Conservation (phyloP, 371 early-diverging fungal species). For the Vairimorpha ceranae region DNA sequence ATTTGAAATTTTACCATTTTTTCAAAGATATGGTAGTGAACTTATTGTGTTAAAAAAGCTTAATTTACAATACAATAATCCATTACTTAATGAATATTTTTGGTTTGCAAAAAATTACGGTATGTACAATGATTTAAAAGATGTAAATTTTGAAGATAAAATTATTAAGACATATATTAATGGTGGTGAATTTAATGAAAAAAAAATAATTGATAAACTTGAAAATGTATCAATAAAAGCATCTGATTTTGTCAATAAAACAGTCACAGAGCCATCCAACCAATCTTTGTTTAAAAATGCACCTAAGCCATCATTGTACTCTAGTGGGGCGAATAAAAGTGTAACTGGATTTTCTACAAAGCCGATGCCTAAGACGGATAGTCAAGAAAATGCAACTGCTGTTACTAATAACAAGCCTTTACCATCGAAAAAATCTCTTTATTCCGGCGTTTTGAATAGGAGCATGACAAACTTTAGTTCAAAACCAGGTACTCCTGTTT, state of each 20-base stretch:
- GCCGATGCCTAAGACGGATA: neutral
- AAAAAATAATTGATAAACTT: neutral
- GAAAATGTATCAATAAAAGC: neutral
- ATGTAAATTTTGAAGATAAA: neutral
- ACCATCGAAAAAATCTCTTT: neutral
- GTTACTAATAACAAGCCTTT: neutral
- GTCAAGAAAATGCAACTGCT: neutral
- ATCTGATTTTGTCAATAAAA: neutral
- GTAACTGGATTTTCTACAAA: neutral
- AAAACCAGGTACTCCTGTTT: neutral
- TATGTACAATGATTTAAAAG: neutral
- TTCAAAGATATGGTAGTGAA: slow-evolving; percentile 9
- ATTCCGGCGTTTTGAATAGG: neutral
- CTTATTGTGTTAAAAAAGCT: neutral
- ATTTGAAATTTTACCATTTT: slow-evolving; percentile 20
- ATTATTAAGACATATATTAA: neutral
- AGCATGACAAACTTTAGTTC: neutral
- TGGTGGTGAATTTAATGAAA: neutral
- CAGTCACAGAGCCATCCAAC: neutral
- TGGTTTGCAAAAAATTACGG: slow-evolving; percentile 25
- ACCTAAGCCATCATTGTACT: neutral
- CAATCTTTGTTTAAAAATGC: neutral
- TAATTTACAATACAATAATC: slow-evolving; percentile 5
- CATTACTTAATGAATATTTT: slow-evolving; percentile 24
- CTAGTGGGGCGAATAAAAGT: neutral